A percentile compares a stretch with the other conserved stretches of the same genome.
Evolutionary conservation across 768 basidiomycete species (phyloP).

Genomic region (Lentinula guzmanii): DNA sequence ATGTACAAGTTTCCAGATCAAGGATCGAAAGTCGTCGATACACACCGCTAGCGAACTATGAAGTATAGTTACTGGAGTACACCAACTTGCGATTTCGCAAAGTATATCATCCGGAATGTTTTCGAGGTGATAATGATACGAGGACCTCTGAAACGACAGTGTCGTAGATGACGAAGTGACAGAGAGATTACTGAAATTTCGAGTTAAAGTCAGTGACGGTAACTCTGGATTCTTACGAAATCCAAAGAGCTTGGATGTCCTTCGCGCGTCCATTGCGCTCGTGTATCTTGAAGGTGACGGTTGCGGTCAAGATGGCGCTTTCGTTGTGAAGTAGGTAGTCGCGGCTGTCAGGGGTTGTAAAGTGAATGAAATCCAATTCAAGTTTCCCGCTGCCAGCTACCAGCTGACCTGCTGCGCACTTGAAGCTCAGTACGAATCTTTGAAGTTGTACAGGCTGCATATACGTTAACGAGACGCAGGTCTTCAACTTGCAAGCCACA

Average conservation of each 20-base stretch:
- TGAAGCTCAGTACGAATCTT: too few relatives aligned
- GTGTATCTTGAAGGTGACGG: not conserved
- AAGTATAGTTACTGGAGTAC: not conserved
- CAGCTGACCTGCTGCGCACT: too few relatives aligned
- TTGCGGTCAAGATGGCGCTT: not conserved
- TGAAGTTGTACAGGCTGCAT: too few relatives aligned
- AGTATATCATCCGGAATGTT: not conserved
- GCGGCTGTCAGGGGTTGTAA: too few relatives aligned
- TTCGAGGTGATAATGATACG: not conserved
- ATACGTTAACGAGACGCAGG: too few relatives aligned
- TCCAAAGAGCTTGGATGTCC: not conserved
- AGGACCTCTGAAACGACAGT: not conserved
- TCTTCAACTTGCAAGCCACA: too few relatives aligned
- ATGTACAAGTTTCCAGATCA: not conserved
- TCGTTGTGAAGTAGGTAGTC: not conserved
- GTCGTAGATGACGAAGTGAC: not conserved
- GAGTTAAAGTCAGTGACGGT: not conserved
- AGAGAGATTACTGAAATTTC: not conserved
- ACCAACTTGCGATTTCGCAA: not conserved
- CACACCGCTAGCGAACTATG: not conserved
- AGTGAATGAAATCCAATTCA: too few relatives aligned
- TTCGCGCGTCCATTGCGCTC: not conserved
- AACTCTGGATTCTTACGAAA: not conserved
- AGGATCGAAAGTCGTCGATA: not conserved
- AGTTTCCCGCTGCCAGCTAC: too few relatives aligned